Conservation (phyloP, 345 rosid species). For the Citropsis articulata region DNA sequence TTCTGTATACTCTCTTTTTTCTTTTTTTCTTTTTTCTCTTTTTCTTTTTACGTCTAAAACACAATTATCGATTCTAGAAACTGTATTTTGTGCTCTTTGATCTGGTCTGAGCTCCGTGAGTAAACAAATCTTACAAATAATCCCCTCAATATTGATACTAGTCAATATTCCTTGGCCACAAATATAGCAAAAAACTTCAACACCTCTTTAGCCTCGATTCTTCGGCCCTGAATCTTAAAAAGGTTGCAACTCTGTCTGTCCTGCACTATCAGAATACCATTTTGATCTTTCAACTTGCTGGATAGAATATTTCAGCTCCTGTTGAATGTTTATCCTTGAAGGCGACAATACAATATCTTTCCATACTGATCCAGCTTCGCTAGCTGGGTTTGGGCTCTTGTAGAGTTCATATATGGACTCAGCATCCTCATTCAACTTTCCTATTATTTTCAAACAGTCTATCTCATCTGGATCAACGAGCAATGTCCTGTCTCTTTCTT, state of each 20-base stretch:
- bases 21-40: background rate
- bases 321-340: slow-evolving; percentile 74
- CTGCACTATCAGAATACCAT: slow-evolving; percentile 5
- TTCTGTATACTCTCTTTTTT: background rate
- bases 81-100: slow-evolving; percentile 5
- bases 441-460: slow-evolving; percentile 56
- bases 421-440: slow-evolving; percentile 69
- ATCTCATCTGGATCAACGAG: slow-evolving; percentile 91
- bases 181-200: slow-evolving; percentile 7
- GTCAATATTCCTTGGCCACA: slow-evolving; percentile 12
- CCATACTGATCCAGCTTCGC: slow-evolving; percentile 79
- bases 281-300: slow-evolving; percentile 57
- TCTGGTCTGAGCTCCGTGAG: slow-evolving; percentile 4
- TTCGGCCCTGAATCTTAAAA: slow-evolving; percentile 1
- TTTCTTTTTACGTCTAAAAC: background rate
- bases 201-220: slow-evolving; percentile 9
- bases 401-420: slow-evolving; percentile 77
- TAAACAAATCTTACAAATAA: slow-evolving; percentile 8
- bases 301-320: slow-evolving; percentile 62
- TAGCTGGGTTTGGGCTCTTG: slow-evolving; percentile 64
- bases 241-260: slow-evolving; percentile 11
- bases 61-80: background rate
- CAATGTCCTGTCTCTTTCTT: slow-evolving; percentile 79
- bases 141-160: background rate
- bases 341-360: slow-evolving; percentile 93